These are phyloP conservation scores for Eucalyptus microcorys DNA, from an alignment of 345 rosid genomes.

Conservation along the genomic window DNA sequence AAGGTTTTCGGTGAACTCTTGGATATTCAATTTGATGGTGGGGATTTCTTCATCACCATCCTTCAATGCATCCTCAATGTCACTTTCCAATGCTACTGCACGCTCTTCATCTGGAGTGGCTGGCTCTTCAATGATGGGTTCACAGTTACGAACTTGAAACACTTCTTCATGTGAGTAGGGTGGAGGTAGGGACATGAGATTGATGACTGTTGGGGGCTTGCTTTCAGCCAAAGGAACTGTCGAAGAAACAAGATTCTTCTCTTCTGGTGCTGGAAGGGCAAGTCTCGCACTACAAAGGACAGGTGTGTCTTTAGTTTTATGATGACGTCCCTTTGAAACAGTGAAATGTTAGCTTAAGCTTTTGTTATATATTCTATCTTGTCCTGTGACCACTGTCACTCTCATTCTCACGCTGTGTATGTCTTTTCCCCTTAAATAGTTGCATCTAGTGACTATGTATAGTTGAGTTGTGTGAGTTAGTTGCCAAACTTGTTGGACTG, in stretches of 20 bases:
- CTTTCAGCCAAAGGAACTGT: constrained; percentile 12
- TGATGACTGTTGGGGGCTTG: constrained; percentile 20
- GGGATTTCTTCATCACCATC: constrained; percentile 86
- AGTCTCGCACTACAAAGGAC: constrained; percentile 70
- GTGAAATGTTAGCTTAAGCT: neutral
- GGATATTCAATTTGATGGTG: constrained; percentile 51
- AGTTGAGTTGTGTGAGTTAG: neutral
- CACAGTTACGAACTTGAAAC: neutral
- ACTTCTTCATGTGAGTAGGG: neutral
- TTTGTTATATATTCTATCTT: neutral
- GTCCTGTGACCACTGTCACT: neutral
- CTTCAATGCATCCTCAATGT: constrained; percentile 49
- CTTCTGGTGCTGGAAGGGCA: constrained; percentile 79
- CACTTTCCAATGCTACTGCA: constrained; percentile 29
- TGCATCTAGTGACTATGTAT: neutral
- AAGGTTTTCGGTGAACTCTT: constrained; percentile 47
- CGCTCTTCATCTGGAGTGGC: constrained; percentile 56
- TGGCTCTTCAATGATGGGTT: constrained; percentile 88
- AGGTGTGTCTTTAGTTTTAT: neutral
- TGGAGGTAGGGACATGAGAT: constrained; percentile 29
- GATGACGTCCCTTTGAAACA: neutral
- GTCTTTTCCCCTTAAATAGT: neutral
- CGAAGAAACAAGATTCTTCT: constrained; percentile 37
- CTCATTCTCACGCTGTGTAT: neutral
- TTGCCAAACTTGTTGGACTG: neutral